Base-by-base conservation (phyloP, 192 early-diverging fungal genomes). In the Coemansia aciculifera region DNA sequence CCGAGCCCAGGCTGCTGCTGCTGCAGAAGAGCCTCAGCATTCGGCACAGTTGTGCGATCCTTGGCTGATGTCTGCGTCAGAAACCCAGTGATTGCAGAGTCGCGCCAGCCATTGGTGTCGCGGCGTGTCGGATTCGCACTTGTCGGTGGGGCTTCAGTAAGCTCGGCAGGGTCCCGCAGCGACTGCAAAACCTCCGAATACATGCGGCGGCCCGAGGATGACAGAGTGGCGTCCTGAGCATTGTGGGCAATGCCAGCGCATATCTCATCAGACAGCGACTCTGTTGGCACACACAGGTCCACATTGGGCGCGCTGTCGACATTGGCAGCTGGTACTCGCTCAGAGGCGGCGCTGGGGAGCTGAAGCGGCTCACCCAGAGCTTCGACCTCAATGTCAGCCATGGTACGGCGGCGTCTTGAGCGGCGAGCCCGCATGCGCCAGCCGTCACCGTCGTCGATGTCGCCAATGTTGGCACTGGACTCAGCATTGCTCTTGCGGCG, bases 31-130 rank as follows among this genome's bases (percentile, higher is more conserved):
- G 43, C 10, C 57, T 42, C 44, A 2, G 15, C 46, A 27, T 69
- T 71, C 21, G 46, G 64, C 17, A 62, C 49, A 2, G 42, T n/a
- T 3, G 69, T 42, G 54, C 44, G 51, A 24, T 29, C 54, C n/a
- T 73, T 69, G 51, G 63, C 44, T 15, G 73, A 62, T 4, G 59
- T 62, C 43, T 79, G 73, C 37, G 73, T 69, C 24, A 72, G 64
- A 34, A 75, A 38, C 12, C 78, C 78, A 21, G 78, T 72, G 24
- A 79, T 70, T 10, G 72, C 78, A 19, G 78, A 79, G 49, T 79
- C 72, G 40, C 78, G 73, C 78, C 75, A 78, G 38, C 59, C 44
- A 27, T 69, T 64, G 34, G 48, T 63, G 27, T 66, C 70, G 17
- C 46, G 46, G 0, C 46, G 46, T 5, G 46, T 19, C n/a, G 46